A percentile compares a stretch with the other conserved stretches of the same genome.
Conservation (phyloP, 2,329 filamentous ascomycete genomes). For the Aurifilum marmelostoma region DNA sequence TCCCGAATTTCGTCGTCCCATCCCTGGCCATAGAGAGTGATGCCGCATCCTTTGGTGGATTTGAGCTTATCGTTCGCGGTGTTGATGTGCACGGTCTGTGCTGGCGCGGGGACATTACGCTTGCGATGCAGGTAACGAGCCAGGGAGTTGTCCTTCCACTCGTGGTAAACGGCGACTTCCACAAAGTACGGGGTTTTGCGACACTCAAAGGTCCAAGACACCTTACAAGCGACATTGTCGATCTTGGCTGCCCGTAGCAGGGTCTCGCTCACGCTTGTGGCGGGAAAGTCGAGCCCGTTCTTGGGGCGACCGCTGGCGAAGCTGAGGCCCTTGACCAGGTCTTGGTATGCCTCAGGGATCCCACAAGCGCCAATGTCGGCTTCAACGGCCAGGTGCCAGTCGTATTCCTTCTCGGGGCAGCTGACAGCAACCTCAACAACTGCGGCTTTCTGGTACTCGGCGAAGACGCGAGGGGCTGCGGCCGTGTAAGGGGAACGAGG, state of each 20-base stretch:
- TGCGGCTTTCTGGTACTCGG: slow-evolving; percentile 9
- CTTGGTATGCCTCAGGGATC: slow-evolving; percentile 32
- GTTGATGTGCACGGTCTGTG: background rate
- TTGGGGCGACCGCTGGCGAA: slow-evolving; percentile 30
- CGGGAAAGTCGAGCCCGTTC: slow-evolving; percentile 14
- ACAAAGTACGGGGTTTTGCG: slow-evolving; percentile 38
- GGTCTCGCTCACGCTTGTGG: background rate
- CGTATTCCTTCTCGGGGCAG: slow-evolving; percentile 40
- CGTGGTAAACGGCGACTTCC: slow-evolving; percentile 41
- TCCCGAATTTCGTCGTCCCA: slow-evolving; percentile 33
- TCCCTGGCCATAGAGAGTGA: slow-evolving; percentile 25
- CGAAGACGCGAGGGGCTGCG: slow-evolving; percentile 14
- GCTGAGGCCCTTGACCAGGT: slow-evolving; percentile 34
- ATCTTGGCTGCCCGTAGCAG: slow-evolving; percentile 31
- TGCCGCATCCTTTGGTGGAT: slow-evolving; percentile 26
- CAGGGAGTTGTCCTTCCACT: slow-evolving; percentile 33
- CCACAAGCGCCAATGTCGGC: slow-evolving; percentile 33
- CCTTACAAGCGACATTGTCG: slow-evolving; percentile 38
- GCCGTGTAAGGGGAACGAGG: background rate
- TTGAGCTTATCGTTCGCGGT: slow-evolving; percentile 15
- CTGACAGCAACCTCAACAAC: slow-evolving; percentile 36
- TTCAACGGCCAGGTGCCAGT: slow-evolving; percentile 43
- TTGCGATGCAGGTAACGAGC: background rate
- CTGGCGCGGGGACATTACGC: background rate
- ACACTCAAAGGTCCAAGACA: slow-evolving; percentile 40